Conservation (phyloP, 179 eudicot genomes). For the Pouteria campechiana region DNA sequence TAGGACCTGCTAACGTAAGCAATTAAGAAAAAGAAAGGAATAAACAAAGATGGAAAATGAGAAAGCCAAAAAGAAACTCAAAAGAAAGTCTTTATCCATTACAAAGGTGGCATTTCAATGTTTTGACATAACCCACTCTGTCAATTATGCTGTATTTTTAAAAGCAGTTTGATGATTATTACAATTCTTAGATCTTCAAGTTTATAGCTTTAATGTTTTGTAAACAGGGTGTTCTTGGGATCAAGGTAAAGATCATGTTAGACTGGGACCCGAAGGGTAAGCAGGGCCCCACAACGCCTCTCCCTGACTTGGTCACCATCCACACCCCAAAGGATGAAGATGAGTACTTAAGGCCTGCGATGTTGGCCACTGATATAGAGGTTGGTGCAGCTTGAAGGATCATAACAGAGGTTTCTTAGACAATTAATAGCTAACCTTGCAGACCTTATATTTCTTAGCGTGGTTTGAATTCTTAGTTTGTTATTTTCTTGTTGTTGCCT, state of each 20-base stretch:
- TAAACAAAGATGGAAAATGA: no score
- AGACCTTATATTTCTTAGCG: no score
- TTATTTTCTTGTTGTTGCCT: neutral
- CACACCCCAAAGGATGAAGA: constrained; percentile 78
- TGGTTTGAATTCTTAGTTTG: neutral
- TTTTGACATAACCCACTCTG: no score
- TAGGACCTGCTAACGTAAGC: no score
- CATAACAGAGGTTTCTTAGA: no score
- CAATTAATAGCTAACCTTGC: no score
- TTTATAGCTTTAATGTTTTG: neutral
- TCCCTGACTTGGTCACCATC: constrained; percentile 67
- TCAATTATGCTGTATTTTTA: neutral
- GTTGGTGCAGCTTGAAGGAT: no score
- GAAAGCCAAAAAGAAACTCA: no score
- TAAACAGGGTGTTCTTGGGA: constrained; percentile 67
- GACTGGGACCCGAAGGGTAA: constrained; percentile 86
- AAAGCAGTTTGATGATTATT: neutral
- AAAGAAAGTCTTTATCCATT: no score
- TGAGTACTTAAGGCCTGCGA: constrained; percentile 1
- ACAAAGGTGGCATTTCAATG: no score
- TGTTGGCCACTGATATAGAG: constrained; percentile 13
- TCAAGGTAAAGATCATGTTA: constrained; percentile 84
- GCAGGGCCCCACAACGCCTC: constrained; percentile 63
- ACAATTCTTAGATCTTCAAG: no score
- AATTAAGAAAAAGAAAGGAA: no score